Conservation (phyloP, 306 rosid genomes). For the Astragalus glycyphyllos region DNA sequence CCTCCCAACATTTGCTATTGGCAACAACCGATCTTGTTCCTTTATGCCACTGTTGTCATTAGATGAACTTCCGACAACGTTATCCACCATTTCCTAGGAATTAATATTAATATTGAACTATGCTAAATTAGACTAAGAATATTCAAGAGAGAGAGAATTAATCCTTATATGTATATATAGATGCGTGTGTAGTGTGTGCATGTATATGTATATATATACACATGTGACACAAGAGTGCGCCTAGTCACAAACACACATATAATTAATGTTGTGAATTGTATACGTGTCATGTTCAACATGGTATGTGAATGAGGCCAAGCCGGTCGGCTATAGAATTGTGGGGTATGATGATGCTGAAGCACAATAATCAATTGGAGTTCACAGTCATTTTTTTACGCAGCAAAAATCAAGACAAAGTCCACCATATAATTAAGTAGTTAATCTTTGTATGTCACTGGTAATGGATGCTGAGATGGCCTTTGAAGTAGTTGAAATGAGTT, state of each 20-base stretch:
- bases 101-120: background rate
- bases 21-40: constrained; percentile 86
- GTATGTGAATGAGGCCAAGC: constrained; percentile 40
- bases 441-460: constrained; percentile 13
- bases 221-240: background rate
- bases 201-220: background rate
- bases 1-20: constrained; percentile 92
- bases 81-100: constrained; percentile 40
- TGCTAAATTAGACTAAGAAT: background rate
- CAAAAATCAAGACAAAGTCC: constrained; percentile 33
- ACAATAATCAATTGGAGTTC: constrained; percentile 39
- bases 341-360: constrained; percentile 38
- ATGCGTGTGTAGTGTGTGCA: background rate
- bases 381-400: constrained; percentile 38
- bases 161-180: background rate
- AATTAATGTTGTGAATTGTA: constrained; percentile 3
- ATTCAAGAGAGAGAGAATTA: constrained; percentile 6
- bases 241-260: constrained; percentile 11
- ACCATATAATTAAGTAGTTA: background rate
- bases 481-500: constrained; percentile 42
- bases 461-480: constrained; percentile 53
- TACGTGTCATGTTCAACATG: constrained; percentile 33
- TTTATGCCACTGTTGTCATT: constrained; percentile 46
- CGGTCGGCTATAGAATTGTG: constrained; percentile 41
- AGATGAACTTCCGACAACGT: constrained; percentile 46